Conservation (phyloP, 1,139 yeast species). For the Hansenula lynferdii region DNA sequence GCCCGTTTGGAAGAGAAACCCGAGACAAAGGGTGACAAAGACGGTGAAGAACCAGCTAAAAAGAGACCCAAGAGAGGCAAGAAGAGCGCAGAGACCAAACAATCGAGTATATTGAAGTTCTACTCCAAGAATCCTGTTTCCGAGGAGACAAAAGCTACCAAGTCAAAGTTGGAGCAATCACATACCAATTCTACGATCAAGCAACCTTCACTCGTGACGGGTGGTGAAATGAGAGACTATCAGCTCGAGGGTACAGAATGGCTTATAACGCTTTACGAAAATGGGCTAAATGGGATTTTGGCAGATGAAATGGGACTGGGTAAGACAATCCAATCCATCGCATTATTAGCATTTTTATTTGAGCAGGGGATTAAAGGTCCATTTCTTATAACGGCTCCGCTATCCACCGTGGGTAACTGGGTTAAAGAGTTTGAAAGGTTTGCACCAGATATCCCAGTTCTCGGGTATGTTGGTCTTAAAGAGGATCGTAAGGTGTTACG, state of each 20-base stretch:
- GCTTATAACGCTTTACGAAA: constrained; percentile 83
- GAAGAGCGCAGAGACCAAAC: no score
- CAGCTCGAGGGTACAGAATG: constrained; percentile 91
- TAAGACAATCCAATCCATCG: constrained; percentile 82
- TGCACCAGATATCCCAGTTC: constrained; percentile 64
- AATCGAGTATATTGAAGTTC: constrained; percentile 20
- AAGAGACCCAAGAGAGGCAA: constrained; percentile 13
- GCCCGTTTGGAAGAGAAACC: constrained; percentile 25
- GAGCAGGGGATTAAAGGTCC: constrained; percentile 85
- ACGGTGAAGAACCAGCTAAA: constrained; percentile 20
- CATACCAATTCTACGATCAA: constrained; percentile 19
- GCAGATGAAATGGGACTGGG: constrained; percentile 99
- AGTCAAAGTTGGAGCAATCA: constrained; percentile 15
- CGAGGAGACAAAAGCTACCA: constrained; percentile 14
- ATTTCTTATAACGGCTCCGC: constrained; percentile 79
- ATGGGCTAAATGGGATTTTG: constrained; percentile 89
- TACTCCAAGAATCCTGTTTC: constrained; percentile 16
- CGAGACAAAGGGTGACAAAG: no score
- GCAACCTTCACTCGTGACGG: constrained; percentile 67
- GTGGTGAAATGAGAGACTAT: constrained; percentile 71
- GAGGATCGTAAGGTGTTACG: constrained; percentile 44
- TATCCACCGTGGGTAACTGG: constrained; percentile 89
- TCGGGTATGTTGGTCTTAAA: constrained; percentile 66
- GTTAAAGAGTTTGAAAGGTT: constrained; percentile 60
- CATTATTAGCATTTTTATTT: constrained; percentile 68